Evolutionary conservation across 345 rosid species (phyloP), one percentile per base, ranked within the genome.

Genomic region (Lepidium sativum): DNA sequence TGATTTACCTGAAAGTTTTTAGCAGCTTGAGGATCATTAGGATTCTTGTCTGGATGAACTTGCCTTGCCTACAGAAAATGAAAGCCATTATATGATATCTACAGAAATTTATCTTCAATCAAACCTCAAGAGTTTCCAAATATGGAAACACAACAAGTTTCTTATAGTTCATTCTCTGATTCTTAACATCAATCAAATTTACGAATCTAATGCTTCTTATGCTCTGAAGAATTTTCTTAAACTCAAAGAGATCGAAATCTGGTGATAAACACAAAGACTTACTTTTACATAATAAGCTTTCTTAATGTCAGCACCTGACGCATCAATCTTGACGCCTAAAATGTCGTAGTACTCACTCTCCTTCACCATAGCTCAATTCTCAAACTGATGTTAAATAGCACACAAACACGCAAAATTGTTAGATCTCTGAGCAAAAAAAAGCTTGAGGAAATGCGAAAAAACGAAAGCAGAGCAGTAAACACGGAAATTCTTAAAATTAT

Each of bases 41-140:
- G 94, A 80, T 91, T 95, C 81, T 91, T 95, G 70, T 95, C 99
- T 20, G 99, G 99, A 68, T 95, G 98, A 64, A 95, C 98, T 74
- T 72, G 56, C 70, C 92, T 82, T 69, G 98, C 98, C 99, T 95
- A 82, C 47, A 49, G 23, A 6, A 63, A 42, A 62, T 34, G 5
- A 45, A 44, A 41, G 35, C 44, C 33, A 50, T 38, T 2, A 55
- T 37, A 55, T 20, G 32, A 21, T 6, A 32, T 13, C 45, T n/a
- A 37, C 32, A 35, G 10, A 64, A 35, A 55, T 38, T 27, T 9
- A 13, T 58, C 59, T 21, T 17, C 8, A 42, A 52, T 13, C 39
- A 60, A 43, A 44, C 32, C 7, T 34, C 16, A 52, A 60, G n/a
- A 15, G 25, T 6, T 59, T 40, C 52, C 44, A 41, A 31, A 59